Conservation (phyloP, 1,284 basidiomycete species). For the Rhodotorula sp. region DNA sequence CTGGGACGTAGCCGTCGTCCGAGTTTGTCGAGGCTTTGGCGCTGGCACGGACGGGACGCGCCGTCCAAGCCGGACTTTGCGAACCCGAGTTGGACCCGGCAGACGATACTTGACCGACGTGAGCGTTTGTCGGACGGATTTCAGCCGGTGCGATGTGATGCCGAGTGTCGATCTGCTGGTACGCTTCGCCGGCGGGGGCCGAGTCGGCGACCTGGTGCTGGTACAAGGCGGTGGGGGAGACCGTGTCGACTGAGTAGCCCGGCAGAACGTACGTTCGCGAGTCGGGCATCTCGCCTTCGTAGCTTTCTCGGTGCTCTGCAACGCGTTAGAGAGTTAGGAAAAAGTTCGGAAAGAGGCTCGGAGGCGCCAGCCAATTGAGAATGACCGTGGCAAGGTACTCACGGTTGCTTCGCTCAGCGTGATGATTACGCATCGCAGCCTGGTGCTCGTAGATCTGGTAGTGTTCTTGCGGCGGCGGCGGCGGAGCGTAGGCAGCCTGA, state of each 20-base stretch:
- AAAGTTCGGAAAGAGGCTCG: not conserved
- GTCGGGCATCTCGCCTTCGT: not conserved
- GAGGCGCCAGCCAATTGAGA: not conserved
- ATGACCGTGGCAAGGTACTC: not conserved
- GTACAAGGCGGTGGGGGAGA: constrained; percentile 16
- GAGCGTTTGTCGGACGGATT: not conserved
- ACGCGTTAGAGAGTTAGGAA: not conserved
- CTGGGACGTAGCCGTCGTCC: not conserved
- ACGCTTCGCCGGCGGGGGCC: not conserved
- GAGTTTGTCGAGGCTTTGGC: not conserved
- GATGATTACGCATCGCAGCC: too few species aligned
- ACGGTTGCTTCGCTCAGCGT: too few species aligned
- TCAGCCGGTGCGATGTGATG: not conserved
- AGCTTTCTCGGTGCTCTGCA: too few species aligned
- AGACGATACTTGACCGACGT: not conserved
- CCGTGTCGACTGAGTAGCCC: not conserved
- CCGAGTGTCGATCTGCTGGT: not conserved
- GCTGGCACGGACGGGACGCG: not conserved
- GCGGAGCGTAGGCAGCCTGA: too few species aligned
- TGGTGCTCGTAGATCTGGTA: too few species aligned
- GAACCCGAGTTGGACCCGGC: not conserved
- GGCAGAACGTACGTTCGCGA: constrained; percentile 1
- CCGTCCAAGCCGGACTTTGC: not conserved
- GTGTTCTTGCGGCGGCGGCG: too few species aligned
- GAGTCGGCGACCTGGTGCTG: not conserved